Conservation (phyloP, 108 stramenopile species). For the Fragilariopsis cylindrus region DNA sequence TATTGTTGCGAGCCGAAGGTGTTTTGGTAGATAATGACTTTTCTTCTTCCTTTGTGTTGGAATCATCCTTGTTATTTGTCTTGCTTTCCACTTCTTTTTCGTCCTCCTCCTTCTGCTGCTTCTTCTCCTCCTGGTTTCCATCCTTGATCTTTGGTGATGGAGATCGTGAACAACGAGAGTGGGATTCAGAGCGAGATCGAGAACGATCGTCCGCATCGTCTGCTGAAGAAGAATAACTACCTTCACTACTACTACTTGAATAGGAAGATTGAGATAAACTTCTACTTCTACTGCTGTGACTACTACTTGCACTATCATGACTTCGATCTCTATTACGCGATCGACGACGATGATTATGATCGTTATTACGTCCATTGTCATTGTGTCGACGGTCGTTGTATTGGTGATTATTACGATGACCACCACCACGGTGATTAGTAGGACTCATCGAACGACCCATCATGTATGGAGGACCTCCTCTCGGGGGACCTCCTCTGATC, state of each 20-base stretch:
- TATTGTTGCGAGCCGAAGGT: neutral
- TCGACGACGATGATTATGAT: neutral
- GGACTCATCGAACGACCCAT: neutral
- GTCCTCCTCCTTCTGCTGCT: neutral
- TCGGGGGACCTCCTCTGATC: neutral
- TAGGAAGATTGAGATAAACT: slow-evolving; percentile 1
- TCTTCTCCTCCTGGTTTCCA: neutral
- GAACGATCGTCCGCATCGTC: slow-evolving; percentile 9
- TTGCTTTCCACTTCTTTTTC: neutral
- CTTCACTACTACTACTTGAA: neutral
- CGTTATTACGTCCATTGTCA: neutral
- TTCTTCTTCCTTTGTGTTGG: neutral
- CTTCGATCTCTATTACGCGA: slow-evolving; percentile 18
- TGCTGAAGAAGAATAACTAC: neutral
- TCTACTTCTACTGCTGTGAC: neutral
- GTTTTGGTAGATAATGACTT: neutral
- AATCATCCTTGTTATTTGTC: neutral
- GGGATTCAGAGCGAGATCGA: slow-evolving; percentile 27
- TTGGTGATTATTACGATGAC: neutral
- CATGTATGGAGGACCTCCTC: slow-evolving; percentile 13
- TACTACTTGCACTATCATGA: slow-evolving; percentile 18
- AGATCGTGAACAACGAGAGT: slow-evolving; percentile 17
- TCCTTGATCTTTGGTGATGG: neutral
- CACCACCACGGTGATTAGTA: neutral
- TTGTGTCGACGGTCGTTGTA: neutral